A percentile compares a stretch with the other conserved stretches of the same genome.
These are phyloP conservation scores for Penicillium capsulatum DNA, from an alignment of 2,329 filamentous ascomycete species.

Conservation along the genomic window DNA sequence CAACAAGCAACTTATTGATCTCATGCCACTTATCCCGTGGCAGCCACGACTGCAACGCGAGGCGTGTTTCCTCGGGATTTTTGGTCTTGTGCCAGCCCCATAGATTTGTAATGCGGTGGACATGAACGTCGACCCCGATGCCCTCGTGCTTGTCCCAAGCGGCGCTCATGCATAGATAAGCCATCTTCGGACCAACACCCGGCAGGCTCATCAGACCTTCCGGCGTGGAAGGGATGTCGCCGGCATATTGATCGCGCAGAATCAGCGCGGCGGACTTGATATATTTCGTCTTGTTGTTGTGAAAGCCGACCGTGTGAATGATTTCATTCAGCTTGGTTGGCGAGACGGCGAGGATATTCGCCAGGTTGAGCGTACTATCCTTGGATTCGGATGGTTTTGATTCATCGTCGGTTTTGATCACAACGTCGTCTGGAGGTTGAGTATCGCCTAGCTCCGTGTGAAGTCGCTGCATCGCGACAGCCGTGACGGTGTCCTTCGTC, in stretches of 20 bases:
- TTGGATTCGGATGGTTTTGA: constrained; percentile 22
- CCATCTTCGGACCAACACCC: constrained; percentile 94
- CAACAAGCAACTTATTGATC: constrained; percentile 85
- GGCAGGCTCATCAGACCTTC: constrained; percentile 71
- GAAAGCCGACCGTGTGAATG: constrained; percentile 83
- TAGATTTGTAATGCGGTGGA: constrained; percentile 88
- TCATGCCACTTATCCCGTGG: constrained; percentile 83
- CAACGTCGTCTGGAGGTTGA: constrained; percentile 9
- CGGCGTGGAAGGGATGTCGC: constrained; percentile 77
- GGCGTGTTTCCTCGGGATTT: constrained; percentile 75
- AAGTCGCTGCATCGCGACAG: constrained; percentile 73
- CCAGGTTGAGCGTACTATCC: constrained; percentile 60
- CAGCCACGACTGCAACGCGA: constrained; percentile 73
- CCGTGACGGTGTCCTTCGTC: constrained; percentile 88
- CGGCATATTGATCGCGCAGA: constrained; percentile 63
- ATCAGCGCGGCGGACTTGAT: constrained; percentile 72
- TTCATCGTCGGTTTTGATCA: constrained; percentile 25
- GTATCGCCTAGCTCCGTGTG: constrained; percentile 62
- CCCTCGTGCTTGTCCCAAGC: constrained; percentile 68
- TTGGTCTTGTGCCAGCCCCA: constrained; percentile 87
- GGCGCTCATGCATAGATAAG: constrained; percentile 76
- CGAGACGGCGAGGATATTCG: constrained; percentile 70
- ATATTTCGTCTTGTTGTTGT: constrained; percentile 87
- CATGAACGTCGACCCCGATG: constrained; percentile 91
- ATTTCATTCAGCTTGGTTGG: constrained; percentile 64